Base-by-base conservation (phyloP, 768 basidiomycete genomes). In the Trametes elegans region DNA sequence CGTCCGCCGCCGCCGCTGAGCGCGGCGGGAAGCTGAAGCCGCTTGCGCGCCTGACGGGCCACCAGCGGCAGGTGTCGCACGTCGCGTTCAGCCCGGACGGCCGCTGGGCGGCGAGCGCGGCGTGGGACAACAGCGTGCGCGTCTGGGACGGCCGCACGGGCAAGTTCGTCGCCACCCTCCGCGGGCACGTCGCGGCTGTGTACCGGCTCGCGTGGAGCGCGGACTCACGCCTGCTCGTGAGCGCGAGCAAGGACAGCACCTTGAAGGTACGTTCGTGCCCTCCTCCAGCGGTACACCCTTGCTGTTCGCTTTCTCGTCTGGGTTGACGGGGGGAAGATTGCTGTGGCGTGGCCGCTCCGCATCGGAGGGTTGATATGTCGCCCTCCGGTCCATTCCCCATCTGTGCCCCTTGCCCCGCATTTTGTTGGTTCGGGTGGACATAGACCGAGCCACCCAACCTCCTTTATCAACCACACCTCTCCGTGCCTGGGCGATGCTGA, bases 61-160 rank as follows among this genome's bases (percentile, higher is more conserved):
- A 99, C 72, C 96, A 98, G 68, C 84, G 93, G 32, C 94, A 96
- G 68, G 84, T 98, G 19, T 86, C 89, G 23, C 93, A 98, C 63
- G 94, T 97, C 36, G 90, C 86, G 0, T 99, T 98, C 73, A 92
- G 89, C 32, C 94, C 96, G 0, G 96, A 98, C 68, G 95, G 94
- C 3, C 77, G 90, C 46, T 90, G 85, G 83, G 90, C 91, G 8
- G 96, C 95, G 8, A 90, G 87, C 51, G 94, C 90, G 4, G 88
- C 90, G 10, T 96, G 89, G 79, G 95, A 98, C 67, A 90, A 83
- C 63, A 87, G 86, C 41, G 89, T 98, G 58, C 85, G 95, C 48
- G 72, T 98, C 24, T 98, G 96, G 95, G 93, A 98, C 61, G 88
- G 87, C 4, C 73, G 78, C 27, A 83, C 86, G 56, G 87, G 85